These are phyloP conservation scores for Coix lacrymajobi DNA, from an alignment of 176 grass and related monocot species.

Conservation along the genomic window DNA sequence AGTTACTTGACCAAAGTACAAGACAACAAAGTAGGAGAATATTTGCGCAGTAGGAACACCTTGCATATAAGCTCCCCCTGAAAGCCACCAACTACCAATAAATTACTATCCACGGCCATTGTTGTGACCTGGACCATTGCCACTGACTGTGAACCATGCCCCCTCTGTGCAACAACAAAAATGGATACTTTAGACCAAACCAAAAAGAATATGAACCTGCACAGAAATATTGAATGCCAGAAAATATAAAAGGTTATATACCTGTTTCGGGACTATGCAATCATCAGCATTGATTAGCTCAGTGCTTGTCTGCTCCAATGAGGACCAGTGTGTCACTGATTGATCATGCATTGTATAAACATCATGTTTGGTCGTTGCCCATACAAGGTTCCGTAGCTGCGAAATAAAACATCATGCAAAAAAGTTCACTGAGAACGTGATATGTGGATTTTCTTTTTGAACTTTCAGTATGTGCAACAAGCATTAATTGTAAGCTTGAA, in stretches of 20 bases:
- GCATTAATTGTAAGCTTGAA: background rate
- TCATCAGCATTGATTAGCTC: constrained; percentile 73
- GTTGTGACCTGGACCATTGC: constrained; percentile 89
- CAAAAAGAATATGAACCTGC: constrained; percentile 7
- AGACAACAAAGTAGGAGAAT: background rate
- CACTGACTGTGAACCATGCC: constrained; percentile 53
- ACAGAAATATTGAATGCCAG: background rate
- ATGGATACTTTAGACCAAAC: background rate
- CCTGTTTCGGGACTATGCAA: constrained; percentile 62
- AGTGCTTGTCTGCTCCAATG: constrained; percentile 53
- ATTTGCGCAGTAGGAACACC: constrained; percentile 33
- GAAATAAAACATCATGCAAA: constrained; percentile 17
- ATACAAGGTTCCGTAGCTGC: constrained; percentile 89
- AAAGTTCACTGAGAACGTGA: background rate
- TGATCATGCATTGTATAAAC: constrained; percentile 84
- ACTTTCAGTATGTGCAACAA: background rate
- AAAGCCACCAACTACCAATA: constrained; percentile 87
- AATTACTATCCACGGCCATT: constrained; percentile 66
- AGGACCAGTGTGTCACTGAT: constrained; percentile 82
- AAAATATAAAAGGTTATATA: constrained; percentile 13
- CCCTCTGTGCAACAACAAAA: constrained; percentile 53
- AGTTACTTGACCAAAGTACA: background rate
- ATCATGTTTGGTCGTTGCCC: constrained; percentile 95
- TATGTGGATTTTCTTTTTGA: background rate
- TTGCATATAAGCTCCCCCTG: constrained; percentile 96